These are phyloP conservation scores for Periglandula ipomoeae DNA, from an alignment of 2,329 filamentous ascomycete species.

Conservation along the genomic window DNA sequence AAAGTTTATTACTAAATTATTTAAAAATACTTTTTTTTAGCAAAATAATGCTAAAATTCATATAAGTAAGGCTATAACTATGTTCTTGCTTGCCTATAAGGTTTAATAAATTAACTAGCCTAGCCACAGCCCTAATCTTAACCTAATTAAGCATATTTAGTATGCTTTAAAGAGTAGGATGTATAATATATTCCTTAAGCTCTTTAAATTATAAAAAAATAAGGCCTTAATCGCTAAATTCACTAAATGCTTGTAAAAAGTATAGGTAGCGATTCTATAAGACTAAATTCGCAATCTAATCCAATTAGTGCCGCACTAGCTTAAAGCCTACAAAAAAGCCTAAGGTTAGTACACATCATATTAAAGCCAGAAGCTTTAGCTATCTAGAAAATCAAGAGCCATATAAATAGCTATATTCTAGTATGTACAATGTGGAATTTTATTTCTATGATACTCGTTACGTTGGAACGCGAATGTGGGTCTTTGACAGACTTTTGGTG, in stretches of 20 bases:
- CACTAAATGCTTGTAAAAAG: background rate
- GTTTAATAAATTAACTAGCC: too few relatives aligned
- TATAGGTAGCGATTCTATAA: background rate
- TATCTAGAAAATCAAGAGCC: background rate
- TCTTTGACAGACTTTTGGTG: conserved; percentile 1
- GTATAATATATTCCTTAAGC: background rate
- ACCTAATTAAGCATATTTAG: too few relatives aligned
- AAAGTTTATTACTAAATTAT: too few relatives aligned
- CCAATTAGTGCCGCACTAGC: background rate
- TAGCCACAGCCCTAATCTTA: too few relatives aligned
- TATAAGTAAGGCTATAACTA: too few relatives aligned
- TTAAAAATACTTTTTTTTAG: too few relatives aligned
- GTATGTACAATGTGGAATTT: background rate
- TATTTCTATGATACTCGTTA: background rate
- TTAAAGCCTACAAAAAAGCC: background rate
- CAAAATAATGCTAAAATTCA: too few relatives aligned
- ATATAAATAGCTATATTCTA: background rate
- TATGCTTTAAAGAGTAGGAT: too few relatives aligned
- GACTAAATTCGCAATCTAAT: background rate
- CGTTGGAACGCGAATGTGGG: background rate
- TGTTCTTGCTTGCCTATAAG: too few relatives aligned
- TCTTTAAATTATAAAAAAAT: background rate
- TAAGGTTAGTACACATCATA: conserved; percentile 1
- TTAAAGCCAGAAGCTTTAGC: background rate
- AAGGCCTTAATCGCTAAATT: background rate